phyloP scores from a whole-genome alignment of 2,329 filamentous ascomycete species.

The Mycocentrospora acerina region DNA sequence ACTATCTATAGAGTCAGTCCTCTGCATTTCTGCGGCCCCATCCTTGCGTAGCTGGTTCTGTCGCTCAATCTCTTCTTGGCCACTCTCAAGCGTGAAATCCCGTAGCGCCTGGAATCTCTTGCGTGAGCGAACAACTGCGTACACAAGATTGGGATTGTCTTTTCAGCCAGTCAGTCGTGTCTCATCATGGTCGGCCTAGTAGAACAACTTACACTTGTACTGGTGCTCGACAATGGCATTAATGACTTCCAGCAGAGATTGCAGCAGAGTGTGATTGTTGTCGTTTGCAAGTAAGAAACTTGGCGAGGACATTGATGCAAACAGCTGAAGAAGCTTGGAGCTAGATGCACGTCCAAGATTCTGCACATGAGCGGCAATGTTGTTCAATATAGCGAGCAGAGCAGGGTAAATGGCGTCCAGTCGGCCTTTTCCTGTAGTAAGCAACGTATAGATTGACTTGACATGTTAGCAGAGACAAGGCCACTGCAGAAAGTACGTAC shows the following conservation, averaged over 20 bases:
- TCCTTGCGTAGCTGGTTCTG: conserved; percentile 71
- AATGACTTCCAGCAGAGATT: conserved; percentile 82
- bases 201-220: conserved; percentile 63
- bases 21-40: conserved; percentile 41
- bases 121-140: conserved; percentile 74
- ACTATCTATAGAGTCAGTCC: conserved; percentile 68
- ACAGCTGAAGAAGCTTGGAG: conserved; percentile 82
- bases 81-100: conserved; percentile 87
- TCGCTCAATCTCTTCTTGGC: conserved; percentile 85
- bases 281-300: conserved; percentile 92
- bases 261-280: conserved; percentile 78
- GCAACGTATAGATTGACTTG: conserved; percentile 86
- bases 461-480: conserved; percentile 21
- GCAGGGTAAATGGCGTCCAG: conserved; percentile 91
- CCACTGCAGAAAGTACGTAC: conserved; percentile 50
- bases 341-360: conserved; percentile 73
- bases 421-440: conserved; percentile 87
- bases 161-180: conserved; percentile 17
- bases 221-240: conserved; percentile 90
- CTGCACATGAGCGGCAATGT: conserved; percentile 82
- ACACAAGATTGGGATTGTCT: conserved; percentile 82
- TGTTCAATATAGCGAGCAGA: conserved; percentile 87
- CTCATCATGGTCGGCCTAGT: neutral
- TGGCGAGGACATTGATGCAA: conserved; percentile 88
- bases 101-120: conserved; percentile 83